Evolutionary conservation across 140 eudicot genomes (phyloP).

Genomic region (Bidens hawaiensis): DNA sequence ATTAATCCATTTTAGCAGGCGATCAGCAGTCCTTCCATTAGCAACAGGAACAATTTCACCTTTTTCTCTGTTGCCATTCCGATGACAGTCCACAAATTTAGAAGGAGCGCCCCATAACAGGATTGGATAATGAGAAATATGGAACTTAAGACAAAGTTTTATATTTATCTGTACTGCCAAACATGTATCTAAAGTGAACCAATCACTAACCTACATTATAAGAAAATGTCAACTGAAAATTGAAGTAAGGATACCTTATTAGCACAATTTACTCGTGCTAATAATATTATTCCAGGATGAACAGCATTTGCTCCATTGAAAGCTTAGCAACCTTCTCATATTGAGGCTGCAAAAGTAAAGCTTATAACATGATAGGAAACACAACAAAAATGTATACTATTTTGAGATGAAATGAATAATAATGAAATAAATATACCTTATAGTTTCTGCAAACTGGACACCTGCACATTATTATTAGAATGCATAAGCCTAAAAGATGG

Average conservation of each 20-base stretch:
- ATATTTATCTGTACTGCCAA: conserved; percentile 93
- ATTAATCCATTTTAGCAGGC: conserved; percentile 72
- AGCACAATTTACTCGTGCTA: conserved; percentile 89
- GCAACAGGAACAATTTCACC: conserved; percentile 54
- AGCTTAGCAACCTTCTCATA: no score
- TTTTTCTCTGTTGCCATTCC: conserved; percentile 53
- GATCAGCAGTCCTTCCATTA: conserved; percentile 66
- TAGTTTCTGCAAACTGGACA: no score
- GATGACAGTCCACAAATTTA: conserved; percentile 53
- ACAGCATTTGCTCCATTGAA: conserved; percentile 75
- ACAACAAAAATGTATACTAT: no score
- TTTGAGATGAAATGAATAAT: no score
- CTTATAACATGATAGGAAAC: no score
- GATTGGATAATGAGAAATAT: conserved; percentile 61
- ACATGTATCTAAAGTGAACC: conserved; percentile 36
- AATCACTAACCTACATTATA: no score
- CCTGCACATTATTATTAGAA: no score
- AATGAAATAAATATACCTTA: no score
- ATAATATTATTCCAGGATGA: conserved; percentile 75
- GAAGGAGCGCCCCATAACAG: conserved; percentile 75
- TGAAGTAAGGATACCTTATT: conserved; percentile 45
- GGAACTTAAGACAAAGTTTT: conserved; percentile 73
- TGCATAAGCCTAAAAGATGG: no score
- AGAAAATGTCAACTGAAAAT: neutral
- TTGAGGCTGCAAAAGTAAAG: conserved; percentile 57